phyloP scores from a whole-genome alignment of 2,329 filamentous ascomycete genomes.

The Albophoma yamanashiensis region DNA sequence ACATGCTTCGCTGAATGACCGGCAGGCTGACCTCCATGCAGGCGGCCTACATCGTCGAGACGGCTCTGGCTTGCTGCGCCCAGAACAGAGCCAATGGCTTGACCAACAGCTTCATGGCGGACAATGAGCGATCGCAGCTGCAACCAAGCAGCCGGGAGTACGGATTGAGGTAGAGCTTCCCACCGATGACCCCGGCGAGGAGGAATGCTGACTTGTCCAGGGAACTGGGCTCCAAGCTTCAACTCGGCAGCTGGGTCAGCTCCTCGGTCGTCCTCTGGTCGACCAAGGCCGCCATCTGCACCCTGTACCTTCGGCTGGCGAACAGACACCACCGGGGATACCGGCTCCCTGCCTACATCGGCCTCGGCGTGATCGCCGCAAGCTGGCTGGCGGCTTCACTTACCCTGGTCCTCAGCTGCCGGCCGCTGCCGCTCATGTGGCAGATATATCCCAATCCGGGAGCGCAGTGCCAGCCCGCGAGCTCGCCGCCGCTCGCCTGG shows the following conservation, averaged over 20 bases:
- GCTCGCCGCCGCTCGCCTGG: constrained; percentile 4
- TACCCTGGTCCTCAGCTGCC: constrained; percentile 2
- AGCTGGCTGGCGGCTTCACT: constrained; percentile 3
- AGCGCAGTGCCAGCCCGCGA: constrained; percentile 2
- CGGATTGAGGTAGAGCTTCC: not conserved
- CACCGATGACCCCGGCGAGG: no score
- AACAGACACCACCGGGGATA: not conserved
- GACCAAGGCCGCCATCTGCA: constrained; percentile 5
- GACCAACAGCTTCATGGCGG: constrained; percentile 1
- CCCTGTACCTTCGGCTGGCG: not conserved
- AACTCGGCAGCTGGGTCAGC: constrained; percentile 4
- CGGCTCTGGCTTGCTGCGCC: constrained; percentile 1
- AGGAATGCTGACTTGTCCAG: not conserved
- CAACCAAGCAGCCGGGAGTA: not conserved
- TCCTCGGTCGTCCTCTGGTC: constrained; percentile 4
- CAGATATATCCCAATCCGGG: constrained; percentile 1
- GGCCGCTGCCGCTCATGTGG: constrained; percentile 4
- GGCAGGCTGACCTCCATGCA: not conserved
- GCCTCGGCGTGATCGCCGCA: constrained; percentile 1
- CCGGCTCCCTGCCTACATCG: not conserved
- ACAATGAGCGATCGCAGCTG: not conserved
- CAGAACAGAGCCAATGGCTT: constrained; percentile 1
- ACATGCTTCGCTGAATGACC: not conserved
- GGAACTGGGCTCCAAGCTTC: constrained; percentile 5
- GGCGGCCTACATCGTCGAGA: constrained; percentile 1